Evolutionary conservation across 169 alveolate genomes (phyloP), one percentile per base, ranked within the genome.

Genomic region (Plasmodium chabaudi): DNA sequence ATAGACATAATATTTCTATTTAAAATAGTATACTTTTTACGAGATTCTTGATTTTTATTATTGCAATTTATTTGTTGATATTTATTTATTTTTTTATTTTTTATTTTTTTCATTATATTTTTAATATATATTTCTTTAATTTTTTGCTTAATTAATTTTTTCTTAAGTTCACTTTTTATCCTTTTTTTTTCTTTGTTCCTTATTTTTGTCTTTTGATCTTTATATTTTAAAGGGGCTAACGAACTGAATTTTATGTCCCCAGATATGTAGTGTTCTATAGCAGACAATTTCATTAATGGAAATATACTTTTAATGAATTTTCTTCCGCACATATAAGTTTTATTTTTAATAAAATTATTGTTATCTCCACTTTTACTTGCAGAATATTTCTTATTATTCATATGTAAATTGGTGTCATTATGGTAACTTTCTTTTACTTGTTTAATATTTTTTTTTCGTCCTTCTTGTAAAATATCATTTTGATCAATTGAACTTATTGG

Each of bases 171-270:
- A 69, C 57, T 19, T 64, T 69, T 82, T 27, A 67, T 56, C 23
- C 47, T 74, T 21, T 47, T 74, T 74, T 61, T 82, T 49, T 44
- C 49, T 34, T 64, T 77, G 64, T 64, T 77, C 53, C 69, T 82
- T 39, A 39, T 82, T 34, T 34, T 34, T 34, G 42, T 34, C 4
- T 34, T 34, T 34, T 34, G 42, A 34, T 34, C 4, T 71, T 82
- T 82, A 82, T 82, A 69, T 44, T 82, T 82, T 56, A 82, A 15
- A 21, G 90, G 84, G 12, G 90, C 90, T 23, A 82, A 82, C 9
- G 90, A 82, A 59, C 90, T 82, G 46, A 82, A 82, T 82, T 82
- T 82, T 19, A 82, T 82, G 13, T 82, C 90, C 0, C 90, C 90
- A 13, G 90, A 82, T 27, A 82, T 82, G 72, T 82, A 82, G 46